These are phyloP conservation scores for Gyrodon lividus DNA, from an alignment of 768 basidiomycete species.

Conservation along the genomic window DNA sequence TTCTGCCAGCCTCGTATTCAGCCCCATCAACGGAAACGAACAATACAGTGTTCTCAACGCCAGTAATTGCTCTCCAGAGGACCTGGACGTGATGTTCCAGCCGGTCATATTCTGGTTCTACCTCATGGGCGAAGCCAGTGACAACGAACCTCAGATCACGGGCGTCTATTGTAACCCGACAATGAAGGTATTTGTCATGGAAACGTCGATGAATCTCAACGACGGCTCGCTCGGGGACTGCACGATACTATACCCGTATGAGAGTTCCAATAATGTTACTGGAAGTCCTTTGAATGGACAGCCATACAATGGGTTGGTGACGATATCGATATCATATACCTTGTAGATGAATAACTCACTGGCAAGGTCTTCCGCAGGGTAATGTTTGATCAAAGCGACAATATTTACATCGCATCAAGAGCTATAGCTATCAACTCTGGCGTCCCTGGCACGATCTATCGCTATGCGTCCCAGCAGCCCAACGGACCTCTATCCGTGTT, in stretches of 20 bases:
- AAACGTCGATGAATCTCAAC: slow-evolving; percentile 43
- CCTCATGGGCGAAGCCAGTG: slow-evolving; percentile 28
- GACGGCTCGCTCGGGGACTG: slow-evolving; percentile 43
- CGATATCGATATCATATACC: neutral
- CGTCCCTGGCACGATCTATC: slow-evolving; percentile 62
- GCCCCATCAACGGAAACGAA: slow-evolving; percentile 35
- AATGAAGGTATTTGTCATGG: slow-evolving; percentile 44
- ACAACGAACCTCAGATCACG: slow-evolving; percentile 38
- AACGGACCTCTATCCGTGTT: slow-evolving; percentile 47
- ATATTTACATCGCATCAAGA: slow-evolving; percentile 52
- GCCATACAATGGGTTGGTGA: slow-evolving; percentile 58
- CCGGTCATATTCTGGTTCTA: slow-evolving; percentile 74
- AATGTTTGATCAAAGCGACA: slow-evolving; percentile 35
- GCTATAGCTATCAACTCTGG: slow-evolving; percentile 47
- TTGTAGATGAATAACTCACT: neutral
- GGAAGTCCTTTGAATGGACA: slow-evolving; percentile 42
- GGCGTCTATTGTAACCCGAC: slow-evolving; percentile 59
- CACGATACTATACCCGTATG: slow-evolving; percentile 25
- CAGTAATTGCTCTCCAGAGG: slow-evolving; percentile 28
- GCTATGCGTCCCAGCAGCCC: slow-evolving; percentile 42
- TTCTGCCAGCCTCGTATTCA: slow-evolving; percentile 35
- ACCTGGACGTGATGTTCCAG: slow-evolving; percentile 38
- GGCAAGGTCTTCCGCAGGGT: slow-evolving; percentile 33
- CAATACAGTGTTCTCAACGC: slow-evolving; percentile 52
- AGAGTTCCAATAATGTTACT: slow-evolving; percentile 51